Evolutionary conservation across 257 asterid genomes (phyloP).

Genomic region (Mitragyna speciosa): DNA sequence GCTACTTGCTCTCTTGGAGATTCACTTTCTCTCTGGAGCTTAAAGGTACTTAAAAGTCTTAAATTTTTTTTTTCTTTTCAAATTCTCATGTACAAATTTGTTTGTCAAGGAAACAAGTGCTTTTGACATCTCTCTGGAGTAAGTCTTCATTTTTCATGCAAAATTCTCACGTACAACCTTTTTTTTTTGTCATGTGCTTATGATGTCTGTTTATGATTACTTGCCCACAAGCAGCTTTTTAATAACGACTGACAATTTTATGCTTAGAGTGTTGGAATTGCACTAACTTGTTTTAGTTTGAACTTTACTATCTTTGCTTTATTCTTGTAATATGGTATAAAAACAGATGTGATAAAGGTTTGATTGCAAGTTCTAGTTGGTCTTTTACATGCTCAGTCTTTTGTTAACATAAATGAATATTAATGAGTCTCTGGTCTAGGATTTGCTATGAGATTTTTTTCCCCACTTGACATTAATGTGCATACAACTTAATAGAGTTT

Average conservation of each 20-base stretch:
- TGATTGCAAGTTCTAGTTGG: not conserved
- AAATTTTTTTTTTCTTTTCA: not conserved
- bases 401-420: not conserved
- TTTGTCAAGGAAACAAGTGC: not conserved
- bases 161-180: no score
- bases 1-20: constrained; percentile 45
- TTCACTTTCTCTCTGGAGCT: constrained; percentile 62
- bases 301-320: not conserved
- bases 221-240: not conserved
- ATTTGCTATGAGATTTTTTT: not conserved
- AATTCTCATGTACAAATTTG: not conserved
- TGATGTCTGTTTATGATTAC: not conserved
- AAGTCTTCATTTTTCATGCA: not conserved
- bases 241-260: not conserved
- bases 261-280: not conserved
- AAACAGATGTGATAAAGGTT: not conserved
- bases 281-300: not conserved
- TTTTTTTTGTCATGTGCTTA: no score
- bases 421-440: not conserved
- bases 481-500: not conserved
- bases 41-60: constrained; percentile 65
- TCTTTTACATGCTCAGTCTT: not conserved
- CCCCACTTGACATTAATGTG: not conserved
- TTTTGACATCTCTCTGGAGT: no score
- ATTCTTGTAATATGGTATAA: not conserved